Conservation (phyloP, 169 alveolate genomes). For the Cyclospora cayetanensis region DNA sequence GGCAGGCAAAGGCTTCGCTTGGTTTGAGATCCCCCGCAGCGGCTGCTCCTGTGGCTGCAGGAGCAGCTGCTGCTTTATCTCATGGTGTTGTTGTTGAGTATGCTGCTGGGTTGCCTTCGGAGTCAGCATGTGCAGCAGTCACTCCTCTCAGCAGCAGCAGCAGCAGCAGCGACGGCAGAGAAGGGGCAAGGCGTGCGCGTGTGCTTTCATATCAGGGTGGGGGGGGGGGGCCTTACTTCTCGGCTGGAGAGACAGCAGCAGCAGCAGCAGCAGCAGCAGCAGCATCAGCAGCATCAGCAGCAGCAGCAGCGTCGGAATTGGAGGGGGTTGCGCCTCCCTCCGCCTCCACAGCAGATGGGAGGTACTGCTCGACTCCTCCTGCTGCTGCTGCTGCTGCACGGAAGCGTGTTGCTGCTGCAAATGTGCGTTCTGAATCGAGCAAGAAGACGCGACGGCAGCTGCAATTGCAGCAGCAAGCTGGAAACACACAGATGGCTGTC, state of each 20-base stretch:
- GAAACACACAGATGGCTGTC: background rate
- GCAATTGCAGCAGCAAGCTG: background rate
- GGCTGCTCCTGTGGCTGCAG: background rate
- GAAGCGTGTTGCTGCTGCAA: background rate
- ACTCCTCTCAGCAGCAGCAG: conserved; percentile 17
- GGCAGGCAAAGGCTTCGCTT: too few relatives aligned
- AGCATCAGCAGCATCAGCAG: conserved; percentile 4
- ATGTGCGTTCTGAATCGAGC: background rate
- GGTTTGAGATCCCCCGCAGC: too few relatives aligned
- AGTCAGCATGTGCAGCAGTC: background rate
- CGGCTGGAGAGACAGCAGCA: too few relatives aligned
- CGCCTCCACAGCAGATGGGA: conserved; percentile 60
- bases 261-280: conserved; percentile 21
- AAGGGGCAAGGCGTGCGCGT: conserved; percentile 11
- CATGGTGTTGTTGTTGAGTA: background rate
- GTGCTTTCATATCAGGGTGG: too few relatives aligned
- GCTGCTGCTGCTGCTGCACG: background rate
- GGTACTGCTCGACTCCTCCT: background rate
- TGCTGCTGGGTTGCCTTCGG: too few relatives aligned
- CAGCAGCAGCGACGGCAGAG: conserved; percentile 8
- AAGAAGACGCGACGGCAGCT: background rate
- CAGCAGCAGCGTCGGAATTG: background rate
- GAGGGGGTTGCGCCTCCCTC: background rate
- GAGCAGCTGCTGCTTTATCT: background rate
- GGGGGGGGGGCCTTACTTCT: too few relatives aligned